Percentiles rank a stretch among this genome's conserved stretches.
phyloP scores from a whole-genome alignment of 1,284 basidiomycete genomes.

The Cutaneotrichosporon sp. region DNA sequence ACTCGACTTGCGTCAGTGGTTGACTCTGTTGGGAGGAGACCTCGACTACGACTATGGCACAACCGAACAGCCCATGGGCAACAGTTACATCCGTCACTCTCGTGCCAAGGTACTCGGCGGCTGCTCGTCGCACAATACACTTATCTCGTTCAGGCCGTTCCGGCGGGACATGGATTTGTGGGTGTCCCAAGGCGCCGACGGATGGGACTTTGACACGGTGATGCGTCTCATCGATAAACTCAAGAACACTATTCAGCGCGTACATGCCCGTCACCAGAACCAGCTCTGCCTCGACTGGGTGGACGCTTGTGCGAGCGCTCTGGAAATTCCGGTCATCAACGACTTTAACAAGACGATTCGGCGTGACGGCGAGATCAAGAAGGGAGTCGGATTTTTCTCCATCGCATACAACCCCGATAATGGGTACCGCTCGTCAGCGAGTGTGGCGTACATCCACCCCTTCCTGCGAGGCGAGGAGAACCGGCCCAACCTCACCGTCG shows the following conservation, averaged over 20 bases:
- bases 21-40: conserved; percentile 24
- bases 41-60: conserved; percentile 29
- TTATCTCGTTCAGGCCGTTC: conserved; percentile 29
- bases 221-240: conserved; percentile 28
- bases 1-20: conserved; percentile 27
- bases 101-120: conserved; percentile 27
- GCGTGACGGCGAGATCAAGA: conserved; percentile 16
- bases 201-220: conserved; percentile 24
- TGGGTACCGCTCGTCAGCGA: conserved; percentile 17
- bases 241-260: conserved; percentile 24
- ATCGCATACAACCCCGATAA: conserved; percentile 28
- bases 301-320: conserved; percentile 14
- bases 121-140: conserved; percentile 27
- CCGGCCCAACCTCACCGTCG: conserved; percentile 26
- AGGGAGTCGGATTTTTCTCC: conserved; percentile 28
- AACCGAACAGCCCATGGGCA: conserved; percentile 25
- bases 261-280: conserved; percentile 25
- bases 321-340: conserved; percentile 24
- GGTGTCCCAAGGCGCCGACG: conserved; percentile 13
- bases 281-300: conserved; percentile 25
- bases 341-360: conserved; percentile 25
- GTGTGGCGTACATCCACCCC: conserved; percentile 28
- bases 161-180: conserved; percentile 24
- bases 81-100: conserved; percentile 27
- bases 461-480: conserved; percentile 26